Evolutionary conservation across 148 eudicot genomes (phyloP).

Genomic region (Salicornia ramosissima): DNA sequence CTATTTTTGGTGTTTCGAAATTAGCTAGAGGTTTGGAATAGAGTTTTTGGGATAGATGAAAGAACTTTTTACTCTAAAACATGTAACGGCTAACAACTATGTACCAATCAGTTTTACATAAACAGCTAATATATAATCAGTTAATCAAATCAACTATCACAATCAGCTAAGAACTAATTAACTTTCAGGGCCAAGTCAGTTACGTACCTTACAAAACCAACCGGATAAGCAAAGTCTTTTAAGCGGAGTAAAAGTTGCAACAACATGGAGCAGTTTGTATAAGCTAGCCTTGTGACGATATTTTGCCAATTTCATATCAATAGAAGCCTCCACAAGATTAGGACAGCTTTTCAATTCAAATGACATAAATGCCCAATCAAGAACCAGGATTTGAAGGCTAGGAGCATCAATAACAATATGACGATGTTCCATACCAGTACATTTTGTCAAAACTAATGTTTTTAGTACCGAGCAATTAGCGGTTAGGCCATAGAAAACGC

Average conservation of each 20-base stretch:
- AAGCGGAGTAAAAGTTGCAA: constrained; percentile 21
- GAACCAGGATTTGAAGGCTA: constrained; percentile 12
- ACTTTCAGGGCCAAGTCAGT: no score
- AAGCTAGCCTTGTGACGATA: constrained; percentile 3
- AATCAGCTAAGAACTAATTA: no score
- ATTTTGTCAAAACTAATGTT: constrained; percentile 9
- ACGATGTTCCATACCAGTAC: constrained; percentile 8
- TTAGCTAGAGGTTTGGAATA: no score
- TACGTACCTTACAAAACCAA: constrained; percentile 23
- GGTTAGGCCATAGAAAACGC: constrained; percentile 15
- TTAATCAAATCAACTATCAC: no score
- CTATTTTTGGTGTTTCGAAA: no score
- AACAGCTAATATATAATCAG: no score
- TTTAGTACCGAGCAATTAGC: constrained; percentile 17
- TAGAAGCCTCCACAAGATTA: constrained; percentile 16
- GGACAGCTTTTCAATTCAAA: constrained; percentile 12
- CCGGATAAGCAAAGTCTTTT: constrained; percentile 21
- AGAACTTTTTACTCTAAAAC: no score
- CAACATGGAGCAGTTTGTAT: constrained; percentile 12
- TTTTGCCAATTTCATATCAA: constrained; percentile 1
- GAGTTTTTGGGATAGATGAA: no score
- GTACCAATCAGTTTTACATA: no score
- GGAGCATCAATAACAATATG: constrained; percentile 21
- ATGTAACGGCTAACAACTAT: no score
- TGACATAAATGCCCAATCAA: constrained; percentile 21